Evolutionary conservation across 169 alveolate genomes (phyloP), one percentile per base, ranked within the genome.

Genomic region (Plasmodium falciparum): DNA sequence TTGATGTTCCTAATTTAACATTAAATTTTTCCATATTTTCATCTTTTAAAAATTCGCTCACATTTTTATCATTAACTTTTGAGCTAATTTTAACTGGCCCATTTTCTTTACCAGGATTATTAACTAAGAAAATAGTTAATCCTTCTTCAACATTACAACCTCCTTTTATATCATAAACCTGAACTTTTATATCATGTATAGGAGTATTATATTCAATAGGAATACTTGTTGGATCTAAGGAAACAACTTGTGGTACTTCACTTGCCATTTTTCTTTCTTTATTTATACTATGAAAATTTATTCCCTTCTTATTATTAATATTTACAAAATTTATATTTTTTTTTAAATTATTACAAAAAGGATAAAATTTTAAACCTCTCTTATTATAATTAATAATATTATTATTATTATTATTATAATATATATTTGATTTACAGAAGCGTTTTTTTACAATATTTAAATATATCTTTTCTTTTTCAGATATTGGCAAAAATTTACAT

Each of bases 1-100:
- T 83, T 8, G 54, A 43, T 9, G 91, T 71, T 9, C 91, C 91
- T 83, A 83, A 12, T 72, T 83, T 83, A 39, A 73, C 91, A 43
- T 72, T 70, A 62, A 83, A 83, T 17, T 17, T 17, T 45, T 83
- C 91, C 24, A 39, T 22, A 67, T 58, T 67, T 3, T 47, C 85
- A 20, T 58, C 52, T 50, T 78, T 78, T 20, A 83, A 43, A 70
- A 83, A 70, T 59, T 56, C 91, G 24, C 59, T 67, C 13, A 83
- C 47, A 7, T 47, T 24, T 0, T 56, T 56, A 70, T 83, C 91
- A 3, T 83, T 71, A 3, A 59, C 54, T 0, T 22, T 22, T 2
- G 80, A 56, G 52, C 58, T 70, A 22, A 83, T 70, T 56, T 83
- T 83, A 6, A 70, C 24, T 2, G 45, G 13, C 1, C 33, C 74